Percentiles rank a stretch among this genome's conserved stretches.
Evolutionary conservation across 257 asterid genomes (phyloP).

Genomic region (Solanum chiquidenum): DNA sequence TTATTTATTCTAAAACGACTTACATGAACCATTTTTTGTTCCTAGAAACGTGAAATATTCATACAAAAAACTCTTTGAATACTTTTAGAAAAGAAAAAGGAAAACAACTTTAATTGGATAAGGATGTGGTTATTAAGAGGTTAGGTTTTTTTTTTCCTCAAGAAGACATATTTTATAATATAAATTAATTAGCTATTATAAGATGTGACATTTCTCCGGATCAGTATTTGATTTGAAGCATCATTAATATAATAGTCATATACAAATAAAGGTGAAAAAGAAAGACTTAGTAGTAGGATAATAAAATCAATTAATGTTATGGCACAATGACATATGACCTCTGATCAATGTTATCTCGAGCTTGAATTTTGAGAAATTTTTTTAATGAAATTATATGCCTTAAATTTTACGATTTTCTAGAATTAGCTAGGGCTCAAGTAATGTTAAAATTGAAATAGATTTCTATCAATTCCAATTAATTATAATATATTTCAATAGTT

Average conservation of each 20-base stretch:
- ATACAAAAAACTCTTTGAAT: background rate
- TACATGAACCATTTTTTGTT: background rate
- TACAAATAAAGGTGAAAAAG: background rate
- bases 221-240: background rate
- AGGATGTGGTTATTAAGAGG: background rate
- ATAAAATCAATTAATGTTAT: background rate
- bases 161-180: background rate
- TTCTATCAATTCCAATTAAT: background rate
- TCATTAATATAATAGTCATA: background rate
- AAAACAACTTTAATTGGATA: background rate
- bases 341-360: too few relatives aligned
- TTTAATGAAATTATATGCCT: too few relatives aligned
- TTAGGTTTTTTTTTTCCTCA: background rate
- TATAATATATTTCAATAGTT: background rate
- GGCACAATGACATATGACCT: background rate
- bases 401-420: background rate
- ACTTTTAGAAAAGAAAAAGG: background rate
- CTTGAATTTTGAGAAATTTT: too few relatives aligned
- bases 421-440: background rate
- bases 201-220: background rate
- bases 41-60: background rate
- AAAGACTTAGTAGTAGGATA: background rate
- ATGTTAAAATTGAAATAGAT: background rate
- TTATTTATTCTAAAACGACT: background rate
- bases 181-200: too few relatives aligned